Evolutionary conservation across 495 filamentous ascomycete species (phyloP), one percentile per base, ranked within the genome.

Genomic region (Daldinia grandis): DNA sequence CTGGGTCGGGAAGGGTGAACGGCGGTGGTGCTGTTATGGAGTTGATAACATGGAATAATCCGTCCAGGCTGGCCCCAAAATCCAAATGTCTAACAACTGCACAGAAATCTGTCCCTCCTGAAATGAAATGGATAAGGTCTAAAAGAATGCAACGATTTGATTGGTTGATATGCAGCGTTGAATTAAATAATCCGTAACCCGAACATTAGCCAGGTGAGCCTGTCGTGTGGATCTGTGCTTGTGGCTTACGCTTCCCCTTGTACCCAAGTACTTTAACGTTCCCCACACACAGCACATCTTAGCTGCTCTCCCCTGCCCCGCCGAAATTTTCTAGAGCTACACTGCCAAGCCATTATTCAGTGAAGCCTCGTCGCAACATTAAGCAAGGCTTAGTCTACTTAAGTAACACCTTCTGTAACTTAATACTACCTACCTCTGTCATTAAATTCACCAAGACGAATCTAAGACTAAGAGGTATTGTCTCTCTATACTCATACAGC

Each of bases 221-320:
- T n/a, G 17, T 35, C 19, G 19, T 12, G 24, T 17, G 27, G 17
- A 31, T 24, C 44, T 10, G 8, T 44, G 10, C 7, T 27, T 64
- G 53, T 64, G 55, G 54, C 59, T 64, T 64, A 24, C 35, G 25
- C 53, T n/a, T n/a, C n/a, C n/a, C n/a, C n/a, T n/a, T n/a, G 37
- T 40, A 40, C 15, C 4, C n/a, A n/a, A 40, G 15, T 40, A 40
- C 38, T 1, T 37, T 14, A 14, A 35, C 4, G 33, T 24, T 47
- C 42, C 42, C 42, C 42, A 47, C 42, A 19, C 17, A 44, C 40
- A 44, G 42, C 21, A 24, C 21, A 8, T 50, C 3, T 10, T 49
- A 51, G 49, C 49, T 53, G 12, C 4, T 6, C n/a, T 14, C 27
- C 49, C 24, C 59, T 88, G 86, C 82, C 88, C 66, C 79, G 79